These are phyloP conservation scores for Plasmopara viticola DNA, from an alignment of 352 stramenopile species.

Conservation along the genomic window DNA sequence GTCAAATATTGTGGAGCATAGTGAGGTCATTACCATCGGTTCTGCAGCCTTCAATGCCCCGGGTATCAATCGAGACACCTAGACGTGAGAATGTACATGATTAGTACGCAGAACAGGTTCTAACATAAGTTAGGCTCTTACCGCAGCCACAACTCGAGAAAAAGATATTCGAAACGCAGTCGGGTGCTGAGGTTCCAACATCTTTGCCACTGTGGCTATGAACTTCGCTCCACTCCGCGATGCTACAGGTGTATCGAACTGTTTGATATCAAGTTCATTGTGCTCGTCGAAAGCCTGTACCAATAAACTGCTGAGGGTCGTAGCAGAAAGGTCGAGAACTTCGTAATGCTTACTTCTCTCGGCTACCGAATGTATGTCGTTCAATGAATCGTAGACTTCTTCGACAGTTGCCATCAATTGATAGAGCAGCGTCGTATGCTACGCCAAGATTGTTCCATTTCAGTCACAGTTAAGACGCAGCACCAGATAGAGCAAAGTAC, in stretches of 20 bases:
- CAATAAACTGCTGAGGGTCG: slow-evolving; percentile 20
- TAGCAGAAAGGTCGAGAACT: slow-evolving; percentile 23
- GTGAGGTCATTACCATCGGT: slow-evolving; percentile 7
- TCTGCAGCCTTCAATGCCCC: slow-evolving; percentile 14
- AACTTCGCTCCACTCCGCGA: slow-evolving; percentile 12
- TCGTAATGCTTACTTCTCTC: slow-evolving; percentile 23
- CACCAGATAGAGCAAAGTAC: background rate
- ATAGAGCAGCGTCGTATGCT: slow-evolving; percentile 43
- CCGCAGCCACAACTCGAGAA: slow-evolving; percentile 26
- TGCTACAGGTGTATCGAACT: slow-evolving; percentile 4
- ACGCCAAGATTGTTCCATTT: background rate
- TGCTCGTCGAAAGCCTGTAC: slow-evolving; percentile 17
- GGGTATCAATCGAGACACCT: slow-evolving; percentile 23
- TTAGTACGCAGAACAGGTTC: slow-evolving; percentile 1
- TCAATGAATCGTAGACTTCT: slow-evolving; percentile 24
- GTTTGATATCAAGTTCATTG: slow-evolving; percentile 3
- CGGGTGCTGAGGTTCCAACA: slow-evolving; percentile 31
- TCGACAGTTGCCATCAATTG: slow-evolving; percentile 35
- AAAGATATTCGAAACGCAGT: slow-evolving; percentile 36
- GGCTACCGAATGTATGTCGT: slow-evolving; percentile 4
- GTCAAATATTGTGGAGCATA: slow-evolving; percentile 35
- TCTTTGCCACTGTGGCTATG: slow-evolving; percentile 11
- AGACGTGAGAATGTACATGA: background rate
- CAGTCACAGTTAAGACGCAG: background rate
- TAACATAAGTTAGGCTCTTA: slow-evolving; percentile 11